Base-by-base conservation (phyloP, 1,139 yeast genomes). In the Hyphopichia pseudoburtonii region DNA sequence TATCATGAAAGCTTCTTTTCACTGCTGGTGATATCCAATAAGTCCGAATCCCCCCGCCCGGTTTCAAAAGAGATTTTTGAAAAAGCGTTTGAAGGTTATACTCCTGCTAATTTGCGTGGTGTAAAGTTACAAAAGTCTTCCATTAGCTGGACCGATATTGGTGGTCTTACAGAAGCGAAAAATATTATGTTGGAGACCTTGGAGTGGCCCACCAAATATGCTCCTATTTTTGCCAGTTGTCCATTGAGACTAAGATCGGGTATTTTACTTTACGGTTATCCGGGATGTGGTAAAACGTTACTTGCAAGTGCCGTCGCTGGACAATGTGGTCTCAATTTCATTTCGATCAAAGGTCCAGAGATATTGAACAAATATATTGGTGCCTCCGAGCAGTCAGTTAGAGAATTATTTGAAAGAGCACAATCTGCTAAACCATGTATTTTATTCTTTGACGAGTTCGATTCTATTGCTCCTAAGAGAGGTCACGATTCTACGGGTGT, bases 401-500 rank as follows among this genome's bases (percentile, higher is more conserved):
- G 99, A 40, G 97, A 92, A 41, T 70, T 94, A 37, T 92, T 92
- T 59, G 97, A 89, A 50, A 73, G 96, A 29, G 99, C 98, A 0
- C 90, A 86, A 57, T 82, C 96, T 32, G 96, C 96, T 2, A 87
- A 86, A 53, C 97, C 98, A 1, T 92, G 98, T 56, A 83, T 92
- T 30, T 64, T 92, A 40, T 92, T 92, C 57, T 92, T 92, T 60
- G 98, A 92, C 61, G 98, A 92, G 57, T 89, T 92, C 59, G 98
- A 92, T 51, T 88, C 97, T 0, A 88, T 92, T 54, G 97, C 97
- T 0, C 97, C 98, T 1, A 90, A 90, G 60, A 82, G 98, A 70
- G 98, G 98, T 1, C 97, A 90, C 55, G 98, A 92, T 55, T 86
- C 96, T 2, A 90, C 98, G 0, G 98, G 97, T 43, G 98, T 92